Conservation (phyloP, 2,329 filamentous ascomycete species). For the Xylariaceae sp. region DNA sequence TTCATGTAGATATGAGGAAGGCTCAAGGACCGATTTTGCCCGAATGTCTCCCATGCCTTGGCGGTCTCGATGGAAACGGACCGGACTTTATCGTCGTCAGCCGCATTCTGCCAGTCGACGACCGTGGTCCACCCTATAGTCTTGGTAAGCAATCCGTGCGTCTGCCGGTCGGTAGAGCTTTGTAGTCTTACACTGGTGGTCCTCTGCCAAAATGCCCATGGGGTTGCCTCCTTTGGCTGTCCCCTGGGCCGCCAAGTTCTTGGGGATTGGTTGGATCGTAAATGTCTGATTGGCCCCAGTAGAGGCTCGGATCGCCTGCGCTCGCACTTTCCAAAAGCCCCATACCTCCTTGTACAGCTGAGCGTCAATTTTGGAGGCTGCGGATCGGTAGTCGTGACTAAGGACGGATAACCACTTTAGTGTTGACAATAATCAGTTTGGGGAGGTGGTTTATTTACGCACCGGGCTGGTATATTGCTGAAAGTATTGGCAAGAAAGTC, state of each 20-base stretch:
- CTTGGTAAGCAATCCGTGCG: neutral
- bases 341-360: constrained; percentile 25
- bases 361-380: constrained; percentile 18
- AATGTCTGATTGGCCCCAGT: constrained; percentile 24
- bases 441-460: neutral
- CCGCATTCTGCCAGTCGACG: constrained; percentile 16
- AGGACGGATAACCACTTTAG: neutral
- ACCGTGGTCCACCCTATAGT: constrained; percentile 23
- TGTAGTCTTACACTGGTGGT: constrained; percentile 16
- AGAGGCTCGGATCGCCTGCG: constrained; percentile 6
- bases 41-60: constrained; percentile 1
- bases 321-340: constrained; percentile 16
- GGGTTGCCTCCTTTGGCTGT: constrained; percentile 16
- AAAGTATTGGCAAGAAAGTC: neutral
- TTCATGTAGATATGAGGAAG: constrained; percentile 23
- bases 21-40: neutral
- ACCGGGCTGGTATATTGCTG: neutral
- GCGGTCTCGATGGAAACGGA: constrained; percentile 13
- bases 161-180: neutral
- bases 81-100: constrained; percentile 16
- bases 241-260: constrained; percentile 2
- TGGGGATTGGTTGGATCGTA: neutral
- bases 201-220: constrained; percentile 9
- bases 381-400: constrained; percentile 27
- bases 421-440: neutral